Conservation (phyloP, 2,329 filamentous ascomycete species). For the Hymenotorrendiella dingleyae region DNA sequence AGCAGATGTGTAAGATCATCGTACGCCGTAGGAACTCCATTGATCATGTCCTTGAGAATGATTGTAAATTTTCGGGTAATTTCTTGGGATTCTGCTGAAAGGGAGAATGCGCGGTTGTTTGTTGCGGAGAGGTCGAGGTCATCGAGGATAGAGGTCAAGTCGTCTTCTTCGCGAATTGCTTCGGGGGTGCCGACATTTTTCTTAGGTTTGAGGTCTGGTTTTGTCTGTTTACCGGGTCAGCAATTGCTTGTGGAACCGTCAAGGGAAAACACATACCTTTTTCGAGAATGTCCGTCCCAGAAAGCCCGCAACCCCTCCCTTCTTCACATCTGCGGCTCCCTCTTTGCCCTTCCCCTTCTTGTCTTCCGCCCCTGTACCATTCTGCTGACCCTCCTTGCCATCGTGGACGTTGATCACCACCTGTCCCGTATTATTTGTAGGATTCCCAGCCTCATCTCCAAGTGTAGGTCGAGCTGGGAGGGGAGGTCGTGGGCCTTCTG, state of each 20-base stretch:
- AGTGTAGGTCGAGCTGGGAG: conserved; percentile 37
- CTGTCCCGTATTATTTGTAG: conserved; percentile 22
- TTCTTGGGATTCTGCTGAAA: conserved; percentile 78
- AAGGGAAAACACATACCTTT: conserved; percentile 2
- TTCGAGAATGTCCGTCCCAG: conserved; percentile 25
- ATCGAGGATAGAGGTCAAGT: conserved; percentile 75
- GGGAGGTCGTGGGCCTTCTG: conserved; percentile 43
- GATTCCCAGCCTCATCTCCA: conserved; percentile 20
- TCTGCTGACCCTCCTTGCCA: conserved; percentile 18
- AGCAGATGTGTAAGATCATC: conserved; percentile 68
- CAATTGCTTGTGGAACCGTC: neutral
- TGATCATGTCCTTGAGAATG: conserved; percentile 85
- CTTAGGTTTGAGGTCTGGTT: conserved; percentile 34
- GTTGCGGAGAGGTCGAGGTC: conserved; percentile 75
- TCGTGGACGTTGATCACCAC: conserved; percentile 42
- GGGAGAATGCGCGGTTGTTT: conserved; percentile 79
- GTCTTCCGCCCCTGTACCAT: conserved; percentile 6
- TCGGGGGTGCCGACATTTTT: conserved; percentile 36
- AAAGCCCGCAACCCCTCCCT: conserved; percentile 35
- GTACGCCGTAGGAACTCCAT: conserved; percentile 90
- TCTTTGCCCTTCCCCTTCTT: conserved; percentile 26
- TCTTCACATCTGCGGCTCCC: conserved; percentile 29
- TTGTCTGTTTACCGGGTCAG: conserved; percentile 26
- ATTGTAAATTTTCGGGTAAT: conserved; percentile 79
- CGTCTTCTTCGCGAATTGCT: conserved; percentile 51